phyloP scores from a whole-genome alignment of 495 filamentous ascomycete species.

The Lasiosphaeriaceae sp. region DNA sequence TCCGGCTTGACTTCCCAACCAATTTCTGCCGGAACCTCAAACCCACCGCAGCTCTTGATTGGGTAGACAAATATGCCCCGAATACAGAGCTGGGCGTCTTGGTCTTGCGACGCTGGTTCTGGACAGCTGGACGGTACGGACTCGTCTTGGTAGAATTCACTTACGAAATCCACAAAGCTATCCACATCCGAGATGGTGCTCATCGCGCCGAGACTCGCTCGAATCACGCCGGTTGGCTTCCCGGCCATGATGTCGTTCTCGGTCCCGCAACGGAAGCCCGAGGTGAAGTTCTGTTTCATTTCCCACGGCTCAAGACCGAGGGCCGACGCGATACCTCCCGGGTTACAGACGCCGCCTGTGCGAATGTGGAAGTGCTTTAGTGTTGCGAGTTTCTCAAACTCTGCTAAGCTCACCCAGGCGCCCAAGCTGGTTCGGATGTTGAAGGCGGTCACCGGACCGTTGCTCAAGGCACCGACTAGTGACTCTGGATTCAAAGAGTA shows the following conservation, averaged over 20 bases:
- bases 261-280: conserved; percentile 73
- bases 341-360: conserved; percentile 87
- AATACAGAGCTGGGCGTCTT: conserved; percentile 36
- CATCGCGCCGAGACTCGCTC: conserved; percentile 84
- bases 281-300: conserved; percentile 73
- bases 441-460: conserved; percentile 78
- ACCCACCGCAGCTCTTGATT: conserved; percentile 85
- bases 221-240: conserved; percentile 82
- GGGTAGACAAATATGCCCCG: conserved; percentile 70
- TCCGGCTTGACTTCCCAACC: conserved; percentile 73
- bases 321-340: conserved; percentile 70
- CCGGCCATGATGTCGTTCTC: conserved; percentile 78
- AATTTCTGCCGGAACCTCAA: conserved; percentile 57
- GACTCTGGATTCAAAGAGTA: conserved; percentile 48
- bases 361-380: conserved; percentile 76
- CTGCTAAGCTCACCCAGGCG: conserved; percentile 72
- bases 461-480: conserved; percentile 32
- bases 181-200: conserved; percentile 74
- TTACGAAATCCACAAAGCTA: conserved; percentile 63
- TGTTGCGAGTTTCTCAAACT: conserved; percentile 78
- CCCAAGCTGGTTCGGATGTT: conserved; percentile 66
- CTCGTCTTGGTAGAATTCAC: conserved; percentile 71
- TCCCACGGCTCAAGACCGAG: conserved; percentile 71
- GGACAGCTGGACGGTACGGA: conserved; percentile 8
- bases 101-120: not conserved